Percentiles rank a stretch among this genome's conserved stretches.
These are phyloP conservation scores for Rhodotorula toruloides DNA, from an alignment of 768 basidiomycete species.

Conservation along the genomic window DNA sequence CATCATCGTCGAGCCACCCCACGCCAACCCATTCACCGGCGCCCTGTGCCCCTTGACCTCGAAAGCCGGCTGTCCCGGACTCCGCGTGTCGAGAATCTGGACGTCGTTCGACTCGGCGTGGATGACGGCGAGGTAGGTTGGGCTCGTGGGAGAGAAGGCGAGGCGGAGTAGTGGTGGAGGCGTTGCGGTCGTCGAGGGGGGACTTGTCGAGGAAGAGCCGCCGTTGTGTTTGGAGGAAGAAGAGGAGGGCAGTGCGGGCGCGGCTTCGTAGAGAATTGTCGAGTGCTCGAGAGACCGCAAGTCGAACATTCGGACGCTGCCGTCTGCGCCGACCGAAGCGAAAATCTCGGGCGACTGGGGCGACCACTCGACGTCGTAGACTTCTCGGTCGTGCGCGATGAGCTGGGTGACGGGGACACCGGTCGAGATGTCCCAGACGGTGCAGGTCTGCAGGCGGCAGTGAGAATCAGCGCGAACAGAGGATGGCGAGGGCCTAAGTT, in stretches of 20 bases:
- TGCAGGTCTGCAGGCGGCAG: constrained; percentile 64
- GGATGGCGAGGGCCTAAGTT: background rate
- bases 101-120: constrained; percentile 86
- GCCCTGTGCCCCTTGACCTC: constrained; percentile 79
- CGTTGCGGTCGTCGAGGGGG: constrained; percentile 57
- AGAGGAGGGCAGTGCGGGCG: constrained; percentile 24
- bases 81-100: constrained; percentile 93
- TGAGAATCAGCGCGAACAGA: background rate
- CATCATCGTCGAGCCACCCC: constrained; percentile 61
- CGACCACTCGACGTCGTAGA: constrained; percentile 98
- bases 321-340: constrained; percentile 96
- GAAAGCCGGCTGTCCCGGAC: constrained; percentile 89
- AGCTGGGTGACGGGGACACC: constrained; percentile 91
- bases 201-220: constrained; percentile 2
- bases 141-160: constrained; percentile 82
- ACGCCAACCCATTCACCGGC: constrained; percentile 79
- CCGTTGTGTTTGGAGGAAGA: constrained; percentile 26
- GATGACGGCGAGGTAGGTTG: constrained; percentile 95
- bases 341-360: constrained; percentile 87
- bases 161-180: constrained; percentile 76
- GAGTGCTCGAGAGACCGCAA: constrained; percentile 93
- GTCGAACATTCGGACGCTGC: constrained; percentile 92
- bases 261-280: constrained; percentile 86
- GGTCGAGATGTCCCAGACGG: constrained; percentile 97
- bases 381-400: constrained; percentile 84